These are phyloP conservation scores for Phytophthora sojae DNA, from an alignment of 352 stramenopile species.

Conservation along the genomic window DNA sequence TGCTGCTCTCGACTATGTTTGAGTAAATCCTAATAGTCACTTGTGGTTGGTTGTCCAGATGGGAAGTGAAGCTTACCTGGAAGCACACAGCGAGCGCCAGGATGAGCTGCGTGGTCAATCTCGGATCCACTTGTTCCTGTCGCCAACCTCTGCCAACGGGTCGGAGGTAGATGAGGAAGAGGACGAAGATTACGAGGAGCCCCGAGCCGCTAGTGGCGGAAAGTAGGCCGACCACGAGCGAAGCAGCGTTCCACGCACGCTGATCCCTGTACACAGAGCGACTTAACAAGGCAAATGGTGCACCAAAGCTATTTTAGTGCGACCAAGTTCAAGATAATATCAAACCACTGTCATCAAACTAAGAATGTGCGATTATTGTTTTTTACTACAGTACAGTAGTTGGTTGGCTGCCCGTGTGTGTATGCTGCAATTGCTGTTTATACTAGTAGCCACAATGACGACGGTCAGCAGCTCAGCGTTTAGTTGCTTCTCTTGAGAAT, in stretches of 20 bases:
- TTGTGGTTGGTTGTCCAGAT: slow-evolving; percentile 41
- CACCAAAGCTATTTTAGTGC: too few relatives aligned
- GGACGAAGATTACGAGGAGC: slow-evolving; percentile 32
- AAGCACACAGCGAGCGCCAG: slow-evolving; percentile 55
- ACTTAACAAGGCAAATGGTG: not conserved
- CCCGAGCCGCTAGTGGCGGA: slow-evolving; percentile 24
- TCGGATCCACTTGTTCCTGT: slow-evolving; percentile 35
- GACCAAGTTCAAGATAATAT: too few relatives aligned
- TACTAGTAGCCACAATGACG: too few relatives aligned
- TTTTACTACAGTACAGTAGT: too few relatives aligned
- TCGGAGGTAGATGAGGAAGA: slow-evolving; percentile 26
- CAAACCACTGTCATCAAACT: too few relatives aligned
- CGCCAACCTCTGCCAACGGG: slow-evolving; percentile 20
- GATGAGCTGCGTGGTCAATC: slow-evolving; percentile 23
- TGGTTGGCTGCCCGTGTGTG: too few relatives aligned
- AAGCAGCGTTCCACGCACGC: not conserved
- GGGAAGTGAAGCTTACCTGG: slow-evolving; percentile 76
- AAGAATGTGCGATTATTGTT: too few relatives aligned
- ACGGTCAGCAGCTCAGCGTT: too few relatives aligned
- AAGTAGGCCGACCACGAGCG: slow-evolving; percentile 17
- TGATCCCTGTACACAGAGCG: slow-evolving; percentile 9
- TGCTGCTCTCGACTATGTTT: not conserved
- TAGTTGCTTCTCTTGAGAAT: too few relatives aligned
- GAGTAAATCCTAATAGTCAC: slow-evolving; percentile 3
- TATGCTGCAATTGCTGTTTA: too few relatives aligned